These are phyloP conservation scores for Pleurotus platypus DNA, from an alignment of 768 basidiomycete species.

Conservation along the genomic window DNA sequence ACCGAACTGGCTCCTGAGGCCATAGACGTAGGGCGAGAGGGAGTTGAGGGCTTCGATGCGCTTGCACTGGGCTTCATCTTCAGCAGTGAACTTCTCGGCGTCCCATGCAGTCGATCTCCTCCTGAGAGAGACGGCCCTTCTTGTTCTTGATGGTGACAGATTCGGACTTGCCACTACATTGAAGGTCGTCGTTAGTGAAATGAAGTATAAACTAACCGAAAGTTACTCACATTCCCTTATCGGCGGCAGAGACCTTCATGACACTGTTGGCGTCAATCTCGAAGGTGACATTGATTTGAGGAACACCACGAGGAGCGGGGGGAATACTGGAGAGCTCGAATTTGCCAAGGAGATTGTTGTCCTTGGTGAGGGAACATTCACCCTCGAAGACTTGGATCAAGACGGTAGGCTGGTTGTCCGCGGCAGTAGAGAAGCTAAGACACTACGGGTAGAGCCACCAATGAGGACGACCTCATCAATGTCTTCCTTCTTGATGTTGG, in stretches of 20 bases:
- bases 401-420: constrained; percentile 92
- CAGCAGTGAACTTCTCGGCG: constrained; percentile 84
- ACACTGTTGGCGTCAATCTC: constrained; percentile 96
- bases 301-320: constrained; percentile 93
- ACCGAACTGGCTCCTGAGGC: constrained; percentile 80
- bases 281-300: constrained; percentile 96
- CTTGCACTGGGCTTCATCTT: constrained; percentile 65
- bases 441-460: constrained; percentile 92
- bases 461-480: constrained; percentile 92
- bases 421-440: constrained; percentile 70
- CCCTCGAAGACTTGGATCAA: constrained; percentile 97
- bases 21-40: constrained; percentile 79
- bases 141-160: constrained; percentile 95
- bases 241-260: constrained; percentile 88
- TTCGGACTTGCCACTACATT: constrained; percentile 73
- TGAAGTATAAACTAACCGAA: neutral
- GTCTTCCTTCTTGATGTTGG: constrained; percentile 96
- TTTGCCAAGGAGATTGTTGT: constrained; percentile 97
- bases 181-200: neutral
- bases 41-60: constrained; percentile 83
- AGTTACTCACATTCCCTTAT: constrained; percentile 83
- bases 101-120: constrained; percentile 98
- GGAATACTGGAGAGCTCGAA: constrained; percentile 93
- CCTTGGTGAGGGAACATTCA: constrained; percentile 95
- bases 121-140: constrained; percentile 85